Percentiles rank a stretch among this genome's conserved stretches.
These are phyloP conservation scores for Ceratocystis cacaofunesta DNA, from an alignment of 2,329 filamentous ascomycete species.

Conservation along the genomic window DNA sequence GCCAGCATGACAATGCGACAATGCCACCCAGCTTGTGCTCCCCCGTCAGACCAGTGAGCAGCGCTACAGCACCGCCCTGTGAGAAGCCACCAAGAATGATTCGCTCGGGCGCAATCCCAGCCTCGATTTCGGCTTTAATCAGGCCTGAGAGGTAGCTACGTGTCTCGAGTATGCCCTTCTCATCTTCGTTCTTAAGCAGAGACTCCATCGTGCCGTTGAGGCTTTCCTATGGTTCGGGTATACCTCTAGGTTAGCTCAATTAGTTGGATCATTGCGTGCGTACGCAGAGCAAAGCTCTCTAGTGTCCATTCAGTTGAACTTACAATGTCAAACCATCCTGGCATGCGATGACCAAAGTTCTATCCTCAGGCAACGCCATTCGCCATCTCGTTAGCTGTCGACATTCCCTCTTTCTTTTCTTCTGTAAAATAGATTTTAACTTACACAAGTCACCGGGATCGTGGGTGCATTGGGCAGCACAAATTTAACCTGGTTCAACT, in stretches of 20 bases:
- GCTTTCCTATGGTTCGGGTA: background rate
- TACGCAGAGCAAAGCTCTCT: too few relatives aligned
- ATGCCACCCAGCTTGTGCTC: constrained; percentile 70
- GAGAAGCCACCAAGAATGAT: constrained; percentile 79
- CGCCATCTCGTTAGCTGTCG: too few relatives aligned
- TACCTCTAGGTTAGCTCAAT: too few relatives aligned
- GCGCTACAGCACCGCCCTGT: constrained; percentile 74
- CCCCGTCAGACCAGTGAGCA: constrained; percentile 65
- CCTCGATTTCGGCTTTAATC: constrained; percentile 64
- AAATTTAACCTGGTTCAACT: constrained; percentile 82
- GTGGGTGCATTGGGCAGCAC: constrained; percentile 80
- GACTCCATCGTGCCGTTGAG: constrained; percentile 25
- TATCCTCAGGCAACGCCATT: constrained; percentile 23
- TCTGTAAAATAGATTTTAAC: constrained; percentile 19
- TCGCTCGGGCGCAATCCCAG: constrained; percentile 65
- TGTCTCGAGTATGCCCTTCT: constrained; percentile 56
- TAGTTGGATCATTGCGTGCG: too few relatives aligned
- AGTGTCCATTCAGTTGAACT: constrained; percentile 17
- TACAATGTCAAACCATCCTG: constrained; percentile 77
- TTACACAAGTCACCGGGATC: constrained; percentile 72
- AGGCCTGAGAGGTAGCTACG: constrained; percentile 63
- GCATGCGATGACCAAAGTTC: constrained; percentile 68
- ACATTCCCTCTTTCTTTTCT: background rate
- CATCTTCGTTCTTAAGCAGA: constrained; percentile 40
- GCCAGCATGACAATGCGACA: constrained; percentile 69